These are phyloP conservation scores for Cadophora gregata DNA, from an alignment of 2,329 filamentous ascomycete genomes.

Conservation along the genomic window DNA sequence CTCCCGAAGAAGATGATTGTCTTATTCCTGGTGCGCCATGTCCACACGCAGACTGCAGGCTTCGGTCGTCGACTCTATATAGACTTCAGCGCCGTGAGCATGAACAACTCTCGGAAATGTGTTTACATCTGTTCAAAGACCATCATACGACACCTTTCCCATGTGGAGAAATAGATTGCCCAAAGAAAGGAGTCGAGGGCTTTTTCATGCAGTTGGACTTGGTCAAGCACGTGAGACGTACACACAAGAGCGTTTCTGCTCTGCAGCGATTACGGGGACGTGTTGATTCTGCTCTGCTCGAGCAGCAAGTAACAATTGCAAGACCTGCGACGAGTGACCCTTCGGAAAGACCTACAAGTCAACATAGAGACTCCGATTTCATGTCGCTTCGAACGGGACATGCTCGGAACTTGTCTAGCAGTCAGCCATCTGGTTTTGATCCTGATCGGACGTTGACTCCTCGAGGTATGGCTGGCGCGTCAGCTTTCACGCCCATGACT, in stretches of 20 bases:
- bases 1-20: constrained; percentile 13
- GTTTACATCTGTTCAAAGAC: constrained; percentile 35
- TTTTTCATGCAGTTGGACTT: constrained; percentile 39
- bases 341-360: constrained; percentile 11
- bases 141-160: constrained; percentile 41
- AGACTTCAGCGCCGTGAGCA: constrained; percentile 32
- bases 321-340: not conserved
- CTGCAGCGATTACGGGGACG: constrained; percentile 37
- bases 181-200: constrained; percentile 35
- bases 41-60: constrained; percentile 37
- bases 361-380: constrained; percentile 31
- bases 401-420: constrained; percentile 20
- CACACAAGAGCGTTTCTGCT: constrained; percentile 34
- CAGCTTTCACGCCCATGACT: constrained; percentile 36
- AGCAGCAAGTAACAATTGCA: constrained; percentile 21
- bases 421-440: constrained; percentile 29
- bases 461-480: constrained; percentile 21
- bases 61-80: constrained; percentile 28
- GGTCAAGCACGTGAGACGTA: constrained; percentile 36
- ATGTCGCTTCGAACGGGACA: constrained; percentile 27
- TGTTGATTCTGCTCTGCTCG: constrained; percentile 34
- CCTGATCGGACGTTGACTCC: constrained; percentile 31
- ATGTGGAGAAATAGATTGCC: constrained; percentile 38
- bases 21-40: constrained; percentile 33
- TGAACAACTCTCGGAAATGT: constrained; percentile 39